Conservation (phyloP, 495 filamentous ascomycete species). For the Aspergillus nidulans region DNA sequence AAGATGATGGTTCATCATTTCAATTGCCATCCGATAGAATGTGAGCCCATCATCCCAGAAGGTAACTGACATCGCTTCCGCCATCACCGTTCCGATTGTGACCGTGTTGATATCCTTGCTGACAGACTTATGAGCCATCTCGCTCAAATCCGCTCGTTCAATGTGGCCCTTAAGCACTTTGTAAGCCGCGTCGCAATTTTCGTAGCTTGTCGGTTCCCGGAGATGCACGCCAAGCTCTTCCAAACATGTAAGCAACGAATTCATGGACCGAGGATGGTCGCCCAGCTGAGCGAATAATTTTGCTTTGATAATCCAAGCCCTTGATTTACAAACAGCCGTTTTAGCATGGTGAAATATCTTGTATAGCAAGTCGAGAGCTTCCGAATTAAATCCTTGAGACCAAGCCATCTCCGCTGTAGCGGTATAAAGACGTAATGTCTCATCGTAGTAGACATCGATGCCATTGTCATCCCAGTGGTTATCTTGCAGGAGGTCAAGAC, state of each 20-base stretch:
- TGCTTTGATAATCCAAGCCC: constrained; percentile 72
- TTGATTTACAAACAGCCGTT: constrained; percentile 67
- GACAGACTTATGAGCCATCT: constrained; percentile 48
- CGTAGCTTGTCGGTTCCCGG: constrained; percentile 60
- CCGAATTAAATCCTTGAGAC: constrained; percentile 62
- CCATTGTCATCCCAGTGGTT: constrained; percentile 68
- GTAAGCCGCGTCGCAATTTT: constrained; percentile 72
- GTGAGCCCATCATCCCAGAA: constrained; percentile 75
- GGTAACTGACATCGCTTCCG: constrained; percentile 72
- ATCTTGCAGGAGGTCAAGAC: constrained; percentile 71
- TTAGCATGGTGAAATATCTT: constrained; percentile 62
- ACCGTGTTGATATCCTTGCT: constrained; percentile 52
- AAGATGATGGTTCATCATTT: constrained; percentile 67
- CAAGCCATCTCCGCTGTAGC: constrained; percentile 77
- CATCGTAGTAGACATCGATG: constrained; percentile 78
- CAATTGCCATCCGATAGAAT: constrained; percentile 72
- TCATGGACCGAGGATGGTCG: constrained; percentile 63
- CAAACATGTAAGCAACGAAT: constrained; percentile 62
- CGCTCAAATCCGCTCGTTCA: constrained; percentile 52
- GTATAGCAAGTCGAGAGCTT: constrained; percentile 60
- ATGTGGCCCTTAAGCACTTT: constrained; percentile 54
- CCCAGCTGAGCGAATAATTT: constrained; percentile 70
- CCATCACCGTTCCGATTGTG: constrained; percentile 67
- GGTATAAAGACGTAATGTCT: constrained; percentile 70
- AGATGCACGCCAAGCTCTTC: constrained; percentile 61